Evolutionary conservation across 2,329 filamentous ascomycete genomes (phyloP), one percentile per base, ranked within the genome.

Genomic region (Xylaria sp.): DNA sequence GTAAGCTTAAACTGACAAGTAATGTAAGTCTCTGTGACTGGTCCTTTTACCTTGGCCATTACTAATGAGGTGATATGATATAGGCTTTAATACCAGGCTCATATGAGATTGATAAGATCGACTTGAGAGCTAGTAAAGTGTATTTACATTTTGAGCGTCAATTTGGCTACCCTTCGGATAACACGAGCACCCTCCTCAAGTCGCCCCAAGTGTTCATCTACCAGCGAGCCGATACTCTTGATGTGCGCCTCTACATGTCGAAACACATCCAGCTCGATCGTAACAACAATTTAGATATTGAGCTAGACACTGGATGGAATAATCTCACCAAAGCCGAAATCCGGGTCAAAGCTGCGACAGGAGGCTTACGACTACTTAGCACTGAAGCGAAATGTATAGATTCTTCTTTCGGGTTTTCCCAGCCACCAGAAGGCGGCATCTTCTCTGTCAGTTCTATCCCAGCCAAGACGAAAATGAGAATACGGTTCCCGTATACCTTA

Each of bases 401-500:
- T 6, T 81, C 81, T 0, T 66, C 78, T 2, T 72, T 82, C 1
- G 80, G 81, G 21, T 82, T 86, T 62, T 79, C 82, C 1, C 86
- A 83, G 64, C 82, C 83, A 2, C 81, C 85, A 0, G 87, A 89
- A 64, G 81, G 84, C 2, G 87, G 88, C 0, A 71, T 85, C 4
- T 85, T 90, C 64, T 78, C 76, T 48, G 85, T 90, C 61, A 81
- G 81, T 0, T 70, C 81, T 0, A 79, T 93, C 53, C 71, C 79
- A 0, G 72, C 82, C 0, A 74, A 84, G 2, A 82, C 83, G 0
- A 80, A 76, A 0, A 79, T 91, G 21, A 88, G 83, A 24, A 82
- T 98, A 24, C 84, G 85, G 6, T 86, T 94, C 55, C 95, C 94
- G 0, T 99, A 97, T 74, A 94, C 92, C 0, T 85, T 95, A 11